Base-by-base conservation (phyloP, 2,329 filamentous ascomycete genomes). In the Scopulariopsis brevicaulis region DNA sequence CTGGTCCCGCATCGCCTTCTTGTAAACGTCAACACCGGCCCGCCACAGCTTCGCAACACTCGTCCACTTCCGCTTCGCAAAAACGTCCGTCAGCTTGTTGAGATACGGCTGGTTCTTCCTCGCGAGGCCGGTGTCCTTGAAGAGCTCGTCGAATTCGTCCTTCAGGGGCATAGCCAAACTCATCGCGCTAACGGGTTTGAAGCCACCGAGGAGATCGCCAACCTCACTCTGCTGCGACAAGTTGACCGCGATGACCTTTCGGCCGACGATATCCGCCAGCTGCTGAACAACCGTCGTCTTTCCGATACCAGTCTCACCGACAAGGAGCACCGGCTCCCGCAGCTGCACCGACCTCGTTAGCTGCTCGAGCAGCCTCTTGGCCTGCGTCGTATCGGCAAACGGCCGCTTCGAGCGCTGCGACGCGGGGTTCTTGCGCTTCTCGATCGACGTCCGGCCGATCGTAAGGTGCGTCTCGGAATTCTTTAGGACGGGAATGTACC, bases 251-350 rank as follows among this genome's bases (percentile, higher is more conserved):
- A 91, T 88, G 14, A 99, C 80, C 65, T 90, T 95, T 67, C 91
- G 88, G 1, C 92, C 90, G 32, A 96, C 79, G 3, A 87, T 81
- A 59, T 88, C 85, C 0, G 94, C 91, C 58, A 99, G 77, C 67
- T 96, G 91, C 69, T 99, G 94, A 15, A 99, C 86, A 28, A 94
- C 89, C 0, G 94, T 96, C 0, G 94, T 99, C 73, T 99, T 99
- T 65, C 94, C 94, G 55, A 96, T 96, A 75, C 94, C 94, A 8
- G 94, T 99, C 74, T 99, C 94, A 67, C 94, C 94, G n/a, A 99
- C 94, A 32, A 99, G 82, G 20, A 99, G 75, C 1, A 96, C 82
- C 4, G 95, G 91, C 66, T 99, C 94, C n/a, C 83, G 82, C 65
- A 91, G 82, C 61, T 87, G 85, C 6, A 96, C 83, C 1, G 91